Conservation (phyloP, 2,329 filamentous ascomycete species). For the Penicillium sp. region DNA sequence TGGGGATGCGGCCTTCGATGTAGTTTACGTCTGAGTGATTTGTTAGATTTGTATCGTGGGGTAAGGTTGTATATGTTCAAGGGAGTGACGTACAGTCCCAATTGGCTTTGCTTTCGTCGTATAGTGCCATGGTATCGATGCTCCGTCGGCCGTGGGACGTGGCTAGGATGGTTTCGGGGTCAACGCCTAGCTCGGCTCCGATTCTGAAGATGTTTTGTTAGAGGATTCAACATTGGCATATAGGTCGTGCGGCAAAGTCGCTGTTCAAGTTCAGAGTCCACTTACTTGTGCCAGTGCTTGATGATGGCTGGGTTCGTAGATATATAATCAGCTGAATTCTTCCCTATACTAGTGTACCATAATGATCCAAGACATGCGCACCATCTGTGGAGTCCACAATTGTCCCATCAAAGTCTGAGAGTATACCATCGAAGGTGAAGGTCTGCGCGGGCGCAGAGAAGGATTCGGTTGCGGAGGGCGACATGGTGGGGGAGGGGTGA, state of each 20-base stretch:
- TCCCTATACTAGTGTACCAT: slow-evolving; percentile 30
- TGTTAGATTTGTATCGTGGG: not conserved
- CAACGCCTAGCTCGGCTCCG: slow-evolving; percentile 80
- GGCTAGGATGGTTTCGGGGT: slow-evolving; percentile 81
- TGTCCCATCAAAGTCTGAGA: slow-evolving; percentile 55
- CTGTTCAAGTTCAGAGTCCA: slow-evolving; percentile 9
- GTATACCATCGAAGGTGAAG: slow-evolving; percentile 46
- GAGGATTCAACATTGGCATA: not conserved
- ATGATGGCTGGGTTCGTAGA: slow-evolving; percentile 60
- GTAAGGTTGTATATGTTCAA: too few relatives aligned
- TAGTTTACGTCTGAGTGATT: slow-evolving; percentile 69
- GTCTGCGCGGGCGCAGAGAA: slow-evolving; percentile 47
- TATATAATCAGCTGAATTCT: slow-evolving; percentile 52
- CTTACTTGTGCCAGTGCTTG: slow-evolving; percentile 66
- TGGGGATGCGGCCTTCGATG: slow-evolving; percentile 78
- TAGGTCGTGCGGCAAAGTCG: too few relatives aligned
- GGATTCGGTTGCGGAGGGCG: slow-evolving; percentile 34
- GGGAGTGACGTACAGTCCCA: slow-evolving; percentile 78
- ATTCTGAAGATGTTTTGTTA: slow-evolving; percentile 34
- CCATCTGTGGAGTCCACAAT: slow-evolving; percentile 54
- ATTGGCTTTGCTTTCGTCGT: slow-evolving; percentile 83
- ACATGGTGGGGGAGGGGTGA: slow-evolving; percentile 33
- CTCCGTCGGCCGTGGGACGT: slow-evolving; percentile 89
- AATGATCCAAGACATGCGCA: slow-evolving; percentile 22
- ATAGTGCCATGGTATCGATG: slow-evolving; percentile 80